Evolutionary conservation across 768 basidiomycete genomes (phyloP).

Genomic region (Tylopilus cervinicoccineus): DNA sequence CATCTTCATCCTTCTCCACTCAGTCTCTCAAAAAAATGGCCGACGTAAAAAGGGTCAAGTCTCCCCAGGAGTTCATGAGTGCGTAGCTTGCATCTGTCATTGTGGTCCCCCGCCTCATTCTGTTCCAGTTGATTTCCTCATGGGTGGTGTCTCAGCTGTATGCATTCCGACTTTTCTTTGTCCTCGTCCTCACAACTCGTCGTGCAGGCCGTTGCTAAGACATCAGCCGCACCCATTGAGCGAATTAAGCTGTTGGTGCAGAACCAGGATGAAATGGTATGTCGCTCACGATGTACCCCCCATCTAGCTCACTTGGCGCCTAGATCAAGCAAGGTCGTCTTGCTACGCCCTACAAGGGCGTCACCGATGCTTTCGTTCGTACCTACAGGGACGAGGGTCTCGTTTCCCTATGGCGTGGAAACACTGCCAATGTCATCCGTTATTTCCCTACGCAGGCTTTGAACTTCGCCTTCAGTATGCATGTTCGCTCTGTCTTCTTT

Average conservation of each 20-base stretch:
- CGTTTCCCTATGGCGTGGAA: constrained; percentile 96
- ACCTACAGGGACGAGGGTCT: constrained; percentile 96
- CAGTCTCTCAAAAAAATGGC: constrained; percentile 67
- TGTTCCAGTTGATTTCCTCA: constrained; percentile 80
- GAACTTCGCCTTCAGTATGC: constrained; percentile 99
- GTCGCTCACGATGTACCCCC: constrained; percentile 13
- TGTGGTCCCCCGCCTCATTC: constrained; percentile 11
- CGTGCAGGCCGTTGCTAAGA: constrained; percentile 92
- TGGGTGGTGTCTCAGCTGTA: constrained; percentile 94
- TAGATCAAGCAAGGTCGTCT: constrained; percentile 99
- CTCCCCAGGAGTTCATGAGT: constrained; percentile 89
- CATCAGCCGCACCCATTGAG: constrained; percentile 98
- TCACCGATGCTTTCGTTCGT: constrained; percentile 85
- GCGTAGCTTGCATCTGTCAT: neutral
- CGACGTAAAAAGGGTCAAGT: constrained; percentile 80
- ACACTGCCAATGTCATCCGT: constrained; percentile 99
- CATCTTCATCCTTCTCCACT: constrained; percentile 45
- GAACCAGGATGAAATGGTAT: constrained; percentile 99
- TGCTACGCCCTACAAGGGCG: constrained; percentile 92
- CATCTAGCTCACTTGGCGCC: constrained; percentile 4
- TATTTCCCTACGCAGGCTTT: constrained; percentile 99
- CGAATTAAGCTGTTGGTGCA: constrained; percentile 98
- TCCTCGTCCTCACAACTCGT: constrained; percentile 17
- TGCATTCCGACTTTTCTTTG: constrained; percentile 25
- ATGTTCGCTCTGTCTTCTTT: neutral